A percentile compares a stretch with the other conserved stretches of the same genome.
phyloP scores from a whole-genome alignment of 495 filamentous ascomycete genomes.

The Neohortaea acidophila region DNA sequence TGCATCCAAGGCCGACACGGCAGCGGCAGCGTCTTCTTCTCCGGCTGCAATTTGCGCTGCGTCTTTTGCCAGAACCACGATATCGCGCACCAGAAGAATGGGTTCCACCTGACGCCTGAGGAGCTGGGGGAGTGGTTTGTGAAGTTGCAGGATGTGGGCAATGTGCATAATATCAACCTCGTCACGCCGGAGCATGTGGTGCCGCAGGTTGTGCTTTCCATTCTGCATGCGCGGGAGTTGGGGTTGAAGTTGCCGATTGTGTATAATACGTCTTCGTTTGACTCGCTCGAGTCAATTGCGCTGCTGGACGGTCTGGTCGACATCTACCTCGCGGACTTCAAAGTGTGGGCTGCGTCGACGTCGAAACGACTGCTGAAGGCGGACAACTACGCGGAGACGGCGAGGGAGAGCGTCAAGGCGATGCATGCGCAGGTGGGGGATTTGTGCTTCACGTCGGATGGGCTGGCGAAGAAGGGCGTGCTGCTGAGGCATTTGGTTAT shows the following conservation, averaged over 20 bases:
- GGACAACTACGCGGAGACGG: conserved; percentile 50
- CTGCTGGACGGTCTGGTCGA: conserved; percentile 61
- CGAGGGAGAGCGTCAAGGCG: conserved; percentile 53
- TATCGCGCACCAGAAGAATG: conserved; percentile 57
- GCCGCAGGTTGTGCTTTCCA: conserved; percentile 56
- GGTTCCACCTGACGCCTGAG: conserved; percentile 59
- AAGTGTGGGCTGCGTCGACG: conserved; percentile 49
- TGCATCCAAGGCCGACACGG: conserved; percentile 65
- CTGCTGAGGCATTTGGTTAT: conserved; percentile 63
- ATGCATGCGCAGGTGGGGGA: conserved; percentile 69
- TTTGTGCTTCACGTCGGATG: conserved; percentile 58
- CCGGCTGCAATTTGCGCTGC: conserved; percentile 58
- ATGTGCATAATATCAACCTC: conserved; percentile 67
- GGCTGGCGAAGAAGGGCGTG: conserved; percentile 57
- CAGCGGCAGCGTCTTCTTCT: conserved; percentile 54
- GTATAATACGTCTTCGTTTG: conserved; percentile 66
- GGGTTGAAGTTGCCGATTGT: conserved; percentile 55
- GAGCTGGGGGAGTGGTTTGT: conserved; percentile 63
- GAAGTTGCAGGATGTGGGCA: conserved; percentile 56
- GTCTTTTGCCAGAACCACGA: conserved; percentile 77
- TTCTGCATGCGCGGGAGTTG: conserved; percentile 49
- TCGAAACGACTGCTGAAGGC: conserved; percentile 58
- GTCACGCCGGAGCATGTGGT: conserved; percentile 67
- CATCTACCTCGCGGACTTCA: conserved; percentile 68
- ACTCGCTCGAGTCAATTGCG: conserved; percentile 48